phyloP scores from a whole-genome alignment of 164 flowering plant species.

The Stephania japonica region DNA sequence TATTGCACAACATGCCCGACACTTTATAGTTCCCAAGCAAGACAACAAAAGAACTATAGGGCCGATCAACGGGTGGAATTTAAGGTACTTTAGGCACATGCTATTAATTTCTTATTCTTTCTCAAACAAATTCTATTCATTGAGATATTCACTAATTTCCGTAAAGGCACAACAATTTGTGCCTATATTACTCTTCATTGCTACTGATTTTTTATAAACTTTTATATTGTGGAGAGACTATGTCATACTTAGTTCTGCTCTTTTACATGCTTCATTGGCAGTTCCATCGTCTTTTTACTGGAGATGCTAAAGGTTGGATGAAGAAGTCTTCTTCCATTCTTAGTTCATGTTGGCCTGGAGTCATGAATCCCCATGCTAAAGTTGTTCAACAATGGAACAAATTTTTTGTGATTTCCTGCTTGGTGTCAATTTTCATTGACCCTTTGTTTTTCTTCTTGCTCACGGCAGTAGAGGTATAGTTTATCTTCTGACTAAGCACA shows the following conservation, averaged over 20 bases:
- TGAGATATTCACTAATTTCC: neutral
- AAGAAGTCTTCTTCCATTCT: conserved; percentile 43
- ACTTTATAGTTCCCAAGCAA: conserved; percentile 29
- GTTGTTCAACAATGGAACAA: conserved; percentile 78
- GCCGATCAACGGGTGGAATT: conserved; percentile 38
- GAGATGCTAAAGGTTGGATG: conserved; percentile 82
- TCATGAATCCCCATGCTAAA: conserved; percentile 84
- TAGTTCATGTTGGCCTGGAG: conserved; percentile 42
- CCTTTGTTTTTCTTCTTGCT: conserved; percentile 82
- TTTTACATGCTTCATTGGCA: conserved; percentile 26
- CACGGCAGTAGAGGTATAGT: conserved; percentile 46
- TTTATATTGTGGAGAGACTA: neutral
- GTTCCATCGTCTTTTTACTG: conserved; percentile 68
- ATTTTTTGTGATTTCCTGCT: conserved; percentile 76
- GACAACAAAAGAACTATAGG: conserved; percentile 26
- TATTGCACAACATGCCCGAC: conserved; percentile 88
- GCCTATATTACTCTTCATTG: neutral
- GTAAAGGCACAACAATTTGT: neutral
- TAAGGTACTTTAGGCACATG: conserved; percentile 31
- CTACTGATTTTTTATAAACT: neutral
- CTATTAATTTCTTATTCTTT: neutral
- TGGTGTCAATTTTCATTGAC: conserved; percentile 78
- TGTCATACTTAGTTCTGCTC: neutral
- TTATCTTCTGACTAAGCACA: neutral
- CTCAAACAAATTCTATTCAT: neutral